Evolutionary conservation across 2,329 filamentous ascomycete species (phyloP).

Genomic region (Ampelomyces quisqualis): DNA sequence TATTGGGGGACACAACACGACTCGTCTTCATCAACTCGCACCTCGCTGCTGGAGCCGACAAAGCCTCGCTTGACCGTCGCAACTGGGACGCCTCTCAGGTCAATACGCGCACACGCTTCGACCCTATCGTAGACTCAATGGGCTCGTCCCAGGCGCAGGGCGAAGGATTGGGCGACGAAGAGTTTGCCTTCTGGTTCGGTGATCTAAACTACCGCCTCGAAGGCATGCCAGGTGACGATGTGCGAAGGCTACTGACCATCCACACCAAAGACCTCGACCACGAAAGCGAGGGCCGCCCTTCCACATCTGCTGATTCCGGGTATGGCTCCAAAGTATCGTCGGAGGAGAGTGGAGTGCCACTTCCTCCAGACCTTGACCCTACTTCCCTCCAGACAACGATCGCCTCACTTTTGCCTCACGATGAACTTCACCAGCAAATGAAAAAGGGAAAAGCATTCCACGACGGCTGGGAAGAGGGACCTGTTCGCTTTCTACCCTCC

Average conservation of each 20-base stretch:
- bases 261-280: conserved; percentile 71
- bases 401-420: conserved; percentile 81
- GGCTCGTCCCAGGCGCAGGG: conserved; percentile 59
- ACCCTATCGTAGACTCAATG: conserved; percentile 66
- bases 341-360: conserved; percentile 36
- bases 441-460: conserved; percentile 77
- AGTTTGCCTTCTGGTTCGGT: conserved; percentile 94
- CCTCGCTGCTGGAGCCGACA: conserved; percentile 81
- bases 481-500: conserved; percentile 84
- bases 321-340: conserved; percentile 20
- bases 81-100: conserved; percentile 91
- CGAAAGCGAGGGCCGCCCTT: conserved; percentile 12
- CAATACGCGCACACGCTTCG: conserved; percentile 71
- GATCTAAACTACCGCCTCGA: conserved; percentile 94
- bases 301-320: conserved; percentile 23
- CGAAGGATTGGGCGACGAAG: conserved; percentile 81
- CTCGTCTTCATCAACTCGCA: conserved; percentile 91
- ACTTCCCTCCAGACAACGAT: conserved; percentile 86
- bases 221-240: conserved; percentile 84
- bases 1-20: conserved; percentile 86
- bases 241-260: conserved; percentile 77
- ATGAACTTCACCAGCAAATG: conserved; percentile 78
- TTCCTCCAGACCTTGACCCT: conserved; percentile 65
- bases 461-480: conserved; percentile 88
- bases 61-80: conserved; percentile 73